Evolutionary conservation across 179 eudicot genomes (phyloP), one percentile per base, ranked within the genome.

Genomic region (Beta corolliflora): DNA sequence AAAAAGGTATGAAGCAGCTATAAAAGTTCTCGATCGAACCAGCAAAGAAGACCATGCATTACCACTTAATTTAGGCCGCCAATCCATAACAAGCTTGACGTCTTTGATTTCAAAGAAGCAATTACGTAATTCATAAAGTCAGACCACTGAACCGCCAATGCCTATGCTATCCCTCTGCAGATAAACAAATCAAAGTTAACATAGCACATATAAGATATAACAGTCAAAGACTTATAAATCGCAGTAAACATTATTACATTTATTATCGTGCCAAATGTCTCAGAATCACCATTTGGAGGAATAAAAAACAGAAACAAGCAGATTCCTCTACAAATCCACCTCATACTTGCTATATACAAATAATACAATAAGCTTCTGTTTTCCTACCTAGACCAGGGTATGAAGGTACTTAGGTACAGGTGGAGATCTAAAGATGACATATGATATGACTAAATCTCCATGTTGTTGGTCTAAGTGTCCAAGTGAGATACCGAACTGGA

Each of bases 81-180:
- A 91, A 61, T 87, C 93, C 83, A 91, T 59, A 79, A 89, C 82
- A 85, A 93, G 90, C 90, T 92, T 92, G 61, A 88, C 87, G 77
- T 92, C 92, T 71, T 89, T 81, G 92, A 90, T 86, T 86, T 89
- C n/a, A 93, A 76, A 83, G 94, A 89, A 76, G 89, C 80, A 64
- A 77, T 82, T 71, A 92, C 48, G 80, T 92, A 93, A 78, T 89
- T 93, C 63, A 92, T 73, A 81, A 93, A 93, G 60, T 93, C 98
- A 6, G 91, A 88, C 94, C 93, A 91, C 6, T n/a, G 93, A 83
- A 63, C 98, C 98, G 76, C 94, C 89, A 75, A 93, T 87, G 81
- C 97, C 97, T 84, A 86, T 85, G 69, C 81, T 82, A 73, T 92
- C 97, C 80, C 96, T 90, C 97, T 92, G 89, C 84, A 82, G 23